A percentile compares a stretch with the other conserved stretches of the same genome.
Conservation (phyloP, 371 early-diverging fungal genomes). For the Mucor indicus region DNA sequence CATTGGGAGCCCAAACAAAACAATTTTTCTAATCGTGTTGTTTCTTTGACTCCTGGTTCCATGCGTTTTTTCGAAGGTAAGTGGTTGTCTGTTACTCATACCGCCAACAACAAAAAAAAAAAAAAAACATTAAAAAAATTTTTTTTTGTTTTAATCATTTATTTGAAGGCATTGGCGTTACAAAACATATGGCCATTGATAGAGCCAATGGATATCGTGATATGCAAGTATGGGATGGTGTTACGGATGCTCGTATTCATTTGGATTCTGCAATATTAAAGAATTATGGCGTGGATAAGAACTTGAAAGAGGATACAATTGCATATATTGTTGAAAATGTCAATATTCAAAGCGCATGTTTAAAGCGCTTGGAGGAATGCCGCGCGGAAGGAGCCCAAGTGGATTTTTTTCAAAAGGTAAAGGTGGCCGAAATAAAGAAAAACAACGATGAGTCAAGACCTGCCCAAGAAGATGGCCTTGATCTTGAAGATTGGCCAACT, state of each 20-base stretch:
- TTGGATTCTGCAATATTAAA: slow-evolving; percentile 53
- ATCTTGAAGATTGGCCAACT: slow-evolving; percentile 63
- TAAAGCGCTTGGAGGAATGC: slow-evolving; percentile 41
- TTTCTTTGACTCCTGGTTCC: slow-evolving; percentile 60
- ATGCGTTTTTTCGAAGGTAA: slow-evolving; percentile 49
- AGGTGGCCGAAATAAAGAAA: slow-evolving; percentile 48
- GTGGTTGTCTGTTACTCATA: neutral
- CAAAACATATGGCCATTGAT: slow-evolving; percentile 51
- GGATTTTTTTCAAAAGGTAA: slow-evolving; percentile 54
- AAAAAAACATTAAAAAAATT: neutral
- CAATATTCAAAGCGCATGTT: slow-evolving; percentile 46
- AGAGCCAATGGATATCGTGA: slow-evolving; percentile 57
- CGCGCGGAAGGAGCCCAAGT: slow-evolving; percentile 35
- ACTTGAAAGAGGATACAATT: slow-evolving; percentile 25
- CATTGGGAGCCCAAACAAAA: slow-evolving; percentile 45
- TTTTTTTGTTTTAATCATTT: neutral
- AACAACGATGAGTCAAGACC: neutral
- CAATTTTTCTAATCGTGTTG: slow-evolving; percentile 76
- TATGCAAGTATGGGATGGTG: slow-evolving; percentile 80
- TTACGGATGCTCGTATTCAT: slow-evolving; percentile 58
- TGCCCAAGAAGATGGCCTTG: slow-evolving; percentile 15
- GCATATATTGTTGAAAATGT: slow-evolving; percentile 59
- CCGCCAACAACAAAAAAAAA: too few species aligned
- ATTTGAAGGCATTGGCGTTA: slow-evolving; percentile 56
- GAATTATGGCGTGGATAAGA: slow-evolving; percentile 2